Base-by-base conservation (phyloP, 441 rosid species). In the Gossypium trilobum region DNA sequence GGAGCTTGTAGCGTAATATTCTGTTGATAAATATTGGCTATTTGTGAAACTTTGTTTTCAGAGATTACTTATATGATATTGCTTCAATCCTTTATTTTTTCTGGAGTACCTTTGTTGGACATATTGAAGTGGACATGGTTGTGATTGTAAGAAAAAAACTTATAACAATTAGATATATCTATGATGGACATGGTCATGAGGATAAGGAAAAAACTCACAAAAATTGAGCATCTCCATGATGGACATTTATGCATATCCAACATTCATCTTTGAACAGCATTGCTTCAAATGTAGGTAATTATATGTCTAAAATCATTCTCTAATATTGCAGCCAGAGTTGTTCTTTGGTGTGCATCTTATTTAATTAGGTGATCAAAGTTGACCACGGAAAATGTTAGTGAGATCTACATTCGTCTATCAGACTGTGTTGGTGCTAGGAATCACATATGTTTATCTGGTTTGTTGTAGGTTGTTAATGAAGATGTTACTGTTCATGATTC, bases 401-500 rank as follows among this genome's bases (percentile, higher is more conserved):
- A 66, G 44, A 56, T 42, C 71, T 66, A 56, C 57, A 50, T 66
- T 65, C n/a, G 13, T 31, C 44, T 23, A 20, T 22, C 14, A 27
- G 56, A 71, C 63, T 52, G 55, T 51, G 23, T 58, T 60, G 33
- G 19, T 54, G 31, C 61, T 44, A 63, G 76, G 46, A 39, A 66
- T 44, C 55, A 75, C 67, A 5, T 42, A 44, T 60, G 62, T 73
- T 58, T 23, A 19, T 71, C 50, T 48, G 68, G 76, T 42, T 75
- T 72, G 17, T 39, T 82, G 76, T 82, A 95, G 99, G 93, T 95
- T 72, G 72, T 80, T 58, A 64, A 72, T 67, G 99, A 88, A 74
- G 84, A 88, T 66, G 73, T 90, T 51, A 72, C 79, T 8, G 97
- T 95, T 68, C 85, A 65, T 75, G 93, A 95, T 84, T 87, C 97